Conservation (phyloP, 1,284 basidiomycete species). For the Cerioporus squamosus region DNA sequence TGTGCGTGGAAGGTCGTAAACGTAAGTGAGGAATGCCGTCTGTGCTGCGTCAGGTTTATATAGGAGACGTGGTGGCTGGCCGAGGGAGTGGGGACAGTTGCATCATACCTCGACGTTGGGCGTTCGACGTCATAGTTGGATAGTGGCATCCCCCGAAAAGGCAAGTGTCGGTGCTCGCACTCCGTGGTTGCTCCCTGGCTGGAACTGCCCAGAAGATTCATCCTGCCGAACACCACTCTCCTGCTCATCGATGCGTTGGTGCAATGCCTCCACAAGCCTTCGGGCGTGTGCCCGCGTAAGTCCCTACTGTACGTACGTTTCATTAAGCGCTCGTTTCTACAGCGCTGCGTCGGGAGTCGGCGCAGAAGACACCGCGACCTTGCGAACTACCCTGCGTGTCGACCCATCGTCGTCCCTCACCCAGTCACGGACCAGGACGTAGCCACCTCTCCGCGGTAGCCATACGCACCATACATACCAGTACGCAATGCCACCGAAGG, state of each 20-base stretch:
- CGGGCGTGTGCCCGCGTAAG: too few species aligned
- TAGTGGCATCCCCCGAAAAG: neutral
- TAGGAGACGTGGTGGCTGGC: conserved; percentile 2
- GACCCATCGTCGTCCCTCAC: conserved; percentile 53
- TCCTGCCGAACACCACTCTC: neutral
- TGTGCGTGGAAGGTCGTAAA: neutral
- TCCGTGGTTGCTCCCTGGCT: neutral
- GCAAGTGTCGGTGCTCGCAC: neutral
- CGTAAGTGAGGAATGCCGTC: too few species aligned
- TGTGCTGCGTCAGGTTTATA: neutral
- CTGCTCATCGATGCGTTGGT: too few species aligned
- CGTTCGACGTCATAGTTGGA: conserved; percentile 11
- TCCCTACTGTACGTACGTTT: neutral
- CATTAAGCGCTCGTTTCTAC: neutral
- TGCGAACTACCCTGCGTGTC: conserved; percentile 24
- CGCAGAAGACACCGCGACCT: conserved; percentile 13
- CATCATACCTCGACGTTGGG: conserved; percentile 14
- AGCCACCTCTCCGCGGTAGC: conserved; percentile 56
- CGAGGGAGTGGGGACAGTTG: conserved; percentile 14
- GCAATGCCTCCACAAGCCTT: too few species aligned
- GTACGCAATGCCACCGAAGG: conserved; percentile 56
- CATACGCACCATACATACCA: conserved; percentile 63
- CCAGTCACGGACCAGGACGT: conserved; percentile 52
- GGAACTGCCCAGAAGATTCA: conserved; percentile 7
- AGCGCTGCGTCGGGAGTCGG: neutral